These are phyloP conservation scores for Suillus subaureus DNA, from an alignment of 768 basidiomycete species.

Conservation along the genomic window DNA sequence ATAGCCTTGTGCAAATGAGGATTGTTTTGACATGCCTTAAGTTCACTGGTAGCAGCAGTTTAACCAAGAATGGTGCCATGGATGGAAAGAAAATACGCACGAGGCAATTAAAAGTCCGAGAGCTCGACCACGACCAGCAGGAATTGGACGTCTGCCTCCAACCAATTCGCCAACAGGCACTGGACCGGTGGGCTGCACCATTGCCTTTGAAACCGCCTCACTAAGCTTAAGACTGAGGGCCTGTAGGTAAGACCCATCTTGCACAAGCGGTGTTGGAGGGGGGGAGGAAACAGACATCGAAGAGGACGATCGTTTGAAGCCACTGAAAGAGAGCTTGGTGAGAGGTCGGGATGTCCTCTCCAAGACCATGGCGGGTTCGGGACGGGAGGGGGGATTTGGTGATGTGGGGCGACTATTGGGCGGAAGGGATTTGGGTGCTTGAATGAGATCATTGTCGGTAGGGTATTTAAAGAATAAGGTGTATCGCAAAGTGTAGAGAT, in stretches of 20 bases:
- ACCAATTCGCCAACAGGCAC: constrained; percentile 53
- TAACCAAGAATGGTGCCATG: constrained; percentile 15
- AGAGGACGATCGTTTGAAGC: constrained; percentile 59
- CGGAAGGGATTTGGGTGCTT: constrained; percentile 70
- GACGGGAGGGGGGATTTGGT: constrained; percentile 44
- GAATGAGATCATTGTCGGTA: constrained; percentile 55
- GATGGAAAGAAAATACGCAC: constrained; percentile 46
- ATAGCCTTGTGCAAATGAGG: constrained; percentile 69
- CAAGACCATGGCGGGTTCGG: constrained; percentile 33
- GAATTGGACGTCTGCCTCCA: constrained; percentile 71
- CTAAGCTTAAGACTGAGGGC: constrained; percentile 75
- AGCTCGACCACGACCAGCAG: constrained; percentile 68
- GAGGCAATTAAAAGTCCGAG: constrained; percentile 69
- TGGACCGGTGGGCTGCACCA: constrained; percentile 64
- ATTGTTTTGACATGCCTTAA: constrained; percentile 64
- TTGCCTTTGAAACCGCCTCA: constrained; percentile 78
- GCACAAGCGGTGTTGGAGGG: constrained; percentile 50
- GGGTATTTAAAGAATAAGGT: constrained; percentile 15
- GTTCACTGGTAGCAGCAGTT: constrained; percentile 51
- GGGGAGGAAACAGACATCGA: constrained; percentile 35
- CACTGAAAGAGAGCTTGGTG: constrained; percentile 60
- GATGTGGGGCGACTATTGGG: constrained; percentile 63
- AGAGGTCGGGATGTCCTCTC: constrained; percentile 55
- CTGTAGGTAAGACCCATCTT: constrained; percentile 82
- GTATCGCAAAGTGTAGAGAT: neutral